Base-by-base conservation (phyloP, 176 grass and related monocot genomes). In the Ensete ventricosum region DNA sequence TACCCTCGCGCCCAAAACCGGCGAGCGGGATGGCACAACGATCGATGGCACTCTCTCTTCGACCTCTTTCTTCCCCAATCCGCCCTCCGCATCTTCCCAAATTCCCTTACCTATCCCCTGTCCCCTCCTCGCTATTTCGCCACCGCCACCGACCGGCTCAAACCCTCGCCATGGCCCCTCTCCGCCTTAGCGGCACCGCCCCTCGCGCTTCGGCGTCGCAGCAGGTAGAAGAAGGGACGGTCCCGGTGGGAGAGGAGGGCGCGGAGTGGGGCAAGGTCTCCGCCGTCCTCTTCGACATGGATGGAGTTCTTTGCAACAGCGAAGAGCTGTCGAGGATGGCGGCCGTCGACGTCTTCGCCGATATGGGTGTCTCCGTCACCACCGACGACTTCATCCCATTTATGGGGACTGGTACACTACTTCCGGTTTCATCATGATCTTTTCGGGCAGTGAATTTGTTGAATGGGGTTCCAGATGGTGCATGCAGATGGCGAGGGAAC, bases 271-370 rank as follows among this genome's bases (percentile, higher is more conserved):
- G 88, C 4, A 91, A 89, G 78, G 90, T 94, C n/a, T 89, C 90
- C 0, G 95, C 90, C 54, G 88, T 99, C 74, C 88, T 99, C 73
- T 99, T 99, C 75, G 90, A 99, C 69, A 99, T 94, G 88, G 95
- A 99, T 63, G 88, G 95, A 72, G 95, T 94, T 53, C 90, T 99
- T 71, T 99, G 95, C 83, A 82, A 99, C 79, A 99, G 95, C 74
- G 90, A 99, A 84, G 95, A 94, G 81, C 84, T 85, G 1, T 99
- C 95, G 60, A 86, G 84, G 25, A 75, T 79, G 52, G 95, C 95
- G 48, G 95, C 76, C 27, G 90, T 99, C 10, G 90, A 91, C 34
- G 78, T 99, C 50, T 99, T 99, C 73, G 81, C 95, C 11, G 95
- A 89, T 73, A 89, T 99, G 82, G 90, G 95, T 48, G 90, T 99